phyloP scores from a whole-genome alignment of 1,139 yeast species.

The Meyerozyma guilliermondii region DNA sequence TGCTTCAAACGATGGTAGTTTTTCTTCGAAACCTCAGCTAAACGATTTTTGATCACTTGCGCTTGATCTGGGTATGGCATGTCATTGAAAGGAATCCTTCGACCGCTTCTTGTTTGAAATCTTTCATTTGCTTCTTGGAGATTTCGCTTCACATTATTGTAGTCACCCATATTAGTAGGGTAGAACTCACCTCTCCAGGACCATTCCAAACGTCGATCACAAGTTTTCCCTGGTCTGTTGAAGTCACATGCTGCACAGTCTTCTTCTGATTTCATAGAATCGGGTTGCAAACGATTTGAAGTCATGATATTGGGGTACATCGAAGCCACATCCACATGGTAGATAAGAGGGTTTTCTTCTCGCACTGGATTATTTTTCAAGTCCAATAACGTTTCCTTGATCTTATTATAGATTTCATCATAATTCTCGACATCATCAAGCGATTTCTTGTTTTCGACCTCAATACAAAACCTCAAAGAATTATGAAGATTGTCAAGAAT shows the following conservation, averaged over 20 bases:
- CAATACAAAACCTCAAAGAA: conserved; percentile 78
- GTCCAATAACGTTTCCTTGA: conserved; percentile 49
- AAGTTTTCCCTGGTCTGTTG: conserved; percentile 88
- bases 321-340: conserved; percentile 98
- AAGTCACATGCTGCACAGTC: conserved; percentile 98
- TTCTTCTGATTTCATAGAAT: conserved; percentile 91
- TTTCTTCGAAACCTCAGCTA: conserved; percentile 82
- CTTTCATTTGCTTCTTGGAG: conserved; percentile 57
- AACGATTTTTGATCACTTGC: conserved; percentile 63
- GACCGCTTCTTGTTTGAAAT: conserved; percentile 60
- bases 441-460: conserved; percentile 71
- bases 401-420: conserved; percentile 62
- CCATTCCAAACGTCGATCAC: conserved; percentile 93
- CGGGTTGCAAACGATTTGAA: conserved; percentile 95
- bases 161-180: conserved; percentile 91
- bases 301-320: conserved; percentile 99
- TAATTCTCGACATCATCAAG: conserved; percentile 75
- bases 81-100: conserved; percentile 64
- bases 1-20: conserved; percentile 78
- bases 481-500: conserved; percentile 65
- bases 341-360: conserved; percentile 77
- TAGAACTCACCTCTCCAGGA: conserved; percentile 97
- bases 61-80: conserved; percentile 78
- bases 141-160: conserved; percentile 82
- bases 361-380: conserved; percentile 61